These are phyloP conservation scores for Umbelopsis isabellina DNA, from an alignment of 192 early-diverging fungal species.

Conservation along the genomic window DNA sequence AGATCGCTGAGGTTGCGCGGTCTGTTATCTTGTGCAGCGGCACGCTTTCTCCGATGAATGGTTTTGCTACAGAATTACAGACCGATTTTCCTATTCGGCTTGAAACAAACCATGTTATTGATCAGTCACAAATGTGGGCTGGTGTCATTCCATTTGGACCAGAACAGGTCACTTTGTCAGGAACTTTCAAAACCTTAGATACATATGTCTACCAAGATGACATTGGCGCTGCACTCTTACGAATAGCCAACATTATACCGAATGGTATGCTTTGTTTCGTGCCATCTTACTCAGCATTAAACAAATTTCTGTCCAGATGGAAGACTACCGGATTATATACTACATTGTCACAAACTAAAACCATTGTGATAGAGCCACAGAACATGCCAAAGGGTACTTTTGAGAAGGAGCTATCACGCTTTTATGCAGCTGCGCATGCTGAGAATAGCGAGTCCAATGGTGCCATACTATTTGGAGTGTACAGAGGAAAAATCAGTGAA, in stretches of 20 bases:
- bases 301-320: conserved; percentile 38
- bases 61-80: conserved; percentile 63
- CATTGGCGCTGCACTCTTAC: conserved; percentile 43
- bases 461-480: conserved; percentile 71
- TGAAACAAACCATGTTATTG: conserved; percentile 73
- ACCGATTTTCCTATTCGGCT: conserved; percentile 51
- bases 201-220: conserved; percentile 57
- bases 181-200: conserved; percentile 43
- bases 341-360: neutral
- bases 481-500: conserved; percentile 73
- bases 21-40: conserved; percentile 67
- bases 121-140: conserved; percentile 58
- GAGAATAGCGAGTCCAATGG: conserved; percentile 36
- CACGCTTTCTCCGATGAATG: conserved; percentile 66
- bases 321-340: conserved; percentile 3
- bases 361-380: conserved; percentile 19
- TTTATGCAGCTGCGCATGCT: conserved; percentile 19
- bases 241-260: conserved; percentile 41
- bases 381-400: conserved; percentile 22
- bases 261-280: conserved; percentile 50
- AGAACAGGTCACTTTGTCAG: conserved; percentile 41
- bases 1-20: conserved; percentile 45
- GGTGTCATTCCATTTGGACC: conserved; percentile 57
- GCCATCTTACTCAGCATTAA: conserved; percentile 33
- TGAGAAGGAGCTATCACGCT: conserved; percentile 29